Evolutionary conservation across 2,329 filamentous ascomycete genomes (phyloP).

Genomic region (Dactylellina haptotyla): DNA sequence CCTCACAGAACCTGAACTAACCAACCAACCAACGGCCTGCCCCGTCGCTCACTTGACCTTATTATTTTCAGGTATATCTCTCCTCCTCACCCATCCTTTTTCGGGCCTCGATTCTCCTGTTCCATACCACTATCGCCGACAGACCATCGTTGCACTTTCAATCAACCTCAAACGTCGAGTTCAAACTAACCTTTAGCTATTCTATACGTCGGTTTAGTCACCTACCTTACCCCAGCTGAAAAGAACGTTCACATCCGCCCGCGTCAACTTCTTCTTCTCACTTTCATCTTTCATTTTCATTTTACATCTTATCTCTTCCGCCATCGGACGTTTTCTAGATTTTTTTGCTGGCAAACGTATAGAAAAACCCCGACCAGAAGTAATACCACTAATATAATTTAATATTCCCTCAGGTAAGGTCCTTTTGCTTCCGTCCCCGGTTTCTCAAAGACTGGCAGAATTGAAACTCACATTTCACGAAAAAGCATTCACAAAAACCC

Average conservation of each 20-base stretch:
- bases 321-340: slow-evolving; percentile 47
- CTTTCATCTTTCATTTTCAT: slow-evolving; percentile 13
- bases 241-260: slow-evolving; percentile 20
- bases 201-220: slow-evolving; percentile 23
- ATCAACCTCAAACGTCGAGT: slow-evolving; percentile 10
- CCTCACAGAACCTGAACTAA: slow-evolving; percentile 24
- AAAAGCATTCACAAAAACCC: slow-evolving; percentile 33
- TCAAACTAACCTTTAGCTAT: slow-evolving; percentile 14
- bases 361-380: slow-evolving; percentile 20
- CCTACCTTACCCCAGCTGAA: slow-evolving; percentile 16
- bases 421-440: neutral
- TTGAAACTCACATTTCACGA: slow-evolving; percentile 42
- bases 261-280: slow-evolving; percentile 21
- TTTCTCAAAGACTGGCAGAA: slow-evolving; percentile 3
- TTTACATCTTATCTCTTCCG: slow-evolving; percentile 4
- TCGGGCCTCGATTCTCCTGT: slow-evolving; percentile 48
- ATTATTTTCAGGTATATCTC: slow-evolving; percentile 49
- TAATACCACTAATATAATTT: slow-evolving; percentile 42
- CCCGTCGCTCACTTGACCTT: slow-evolving; percentile 44
- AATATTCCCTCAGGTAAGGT: slow-evolving; percentile 19
- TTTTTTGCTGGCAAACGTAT: slow-evolving; percentile 36
- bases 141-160: slow-evolving; percentile 18
- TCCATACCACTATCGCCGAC: slow-evolving; percentile 14
- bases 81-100: slow-evolving; percentile 51
- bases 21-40: slow-evolving; percentile 53